Evolutionary conservation across 1,139 yeast genomes (phyloP), one percentile per base, ranked within the genome.

Genomic region (Kodamaea fungicola): DNA sequence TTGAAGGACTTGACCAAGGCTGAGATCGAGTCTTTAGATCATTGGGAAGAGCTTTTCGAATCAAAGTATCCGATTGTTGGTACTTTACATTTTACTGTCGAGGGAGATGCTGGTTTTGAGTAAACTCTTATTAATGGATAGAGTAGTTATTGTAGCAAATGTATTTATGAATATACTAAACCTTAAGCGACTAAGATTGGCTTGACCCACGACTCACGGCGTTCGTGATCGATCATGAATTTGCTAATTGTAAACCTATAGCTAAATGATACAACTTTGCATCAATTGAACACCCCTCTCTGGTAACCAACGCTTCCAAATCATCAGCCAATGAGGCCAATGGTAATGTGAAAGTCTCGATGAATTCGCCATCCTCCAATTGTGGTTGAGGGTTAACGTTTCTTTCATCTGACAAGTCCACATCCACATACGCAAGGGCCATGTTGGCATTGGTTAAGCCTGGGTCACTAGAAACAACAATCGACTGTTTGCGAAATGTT

Each of bases 381-480:
- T 85, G 71, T 1, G 94, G 78, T 38, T 64, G 56, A 1, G 97
- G 97, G 45, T 80, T 67, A 42, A 63, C 51, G 58, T 92, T 92
- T 44, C 80, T 75, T 13, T 74, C 74, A 42, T 78, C 78, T 1
- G 64, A 51, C 62, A 86, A 62, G 54, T 92, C 97, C 21, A 92
- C 78, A 40, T 81, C 78, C 9, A 88, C 88, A 28, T 82, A 80
- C 2, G 92, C 95, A 46, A 90, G 64, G 21, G 82, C 80, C 67
- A 88, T 72, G 53, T 85, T 90, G 23, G 97, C 94, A 60, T 90
- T 89, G 48, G 96, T 84, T 54, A 92, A 82, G 0, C 98, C 96
- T 1, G 98, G 97, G 57, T 92, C 98, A 51, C 87, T 85, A 62
- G 67, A 90, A 54, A 86, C 73, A 13, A 39, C 47, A 10, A 54